Base-by-base conservation (phyloP, 306 rosid genomes). In the Arachis stenosperma region DNA sequence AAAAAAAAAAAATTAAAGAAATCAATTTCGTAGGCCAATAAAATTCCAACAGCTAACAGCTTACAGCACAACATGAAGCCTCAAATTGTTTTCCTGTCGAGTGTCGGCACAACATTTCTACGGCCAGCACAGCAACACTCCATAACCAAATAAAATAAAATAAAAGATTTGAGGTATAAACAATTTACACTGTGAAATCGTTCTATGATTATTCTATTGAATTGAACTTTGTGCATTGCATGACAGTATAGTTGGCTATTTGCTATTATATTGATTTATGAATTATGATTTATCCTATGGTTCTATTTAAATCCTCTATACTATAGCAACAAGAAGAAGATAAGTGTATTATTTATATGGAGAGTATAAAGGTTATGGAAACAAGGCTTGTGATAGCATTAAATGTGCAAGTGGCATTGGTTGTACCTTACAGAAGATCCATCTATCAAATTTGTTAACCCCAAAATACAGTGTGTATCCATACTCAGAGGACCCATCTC, bases 381-480 rank as follows among this genome's bases (percentile, higher is more conserved):
- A 42, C 80, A 81, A 6, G 27, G 64, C 84, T 61, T 73, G 86
- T 79, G 89, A 50, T 14, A 40, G 83, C 71, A 64, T 85, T 82
- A 70, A 82, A 61, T 76, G 64, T 48, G 55, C 48, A 54, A 22
- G 14, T 65, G 68, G 11, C 43, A 76, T 77, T 9, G 40, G 85
- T 61, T 83, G 83, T 77, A 75, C 81, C 69, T n/a, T 76, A 80
- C 73, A 9, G 36, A 66, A 74, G 64, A 43, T 52, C 37, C 69
- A 58, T 60, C 47, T 50, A 33, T 33, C 37, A 33, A 33, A 43
- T 9, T 77, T 61, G n/a, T 69, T 51, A 62, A 67, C 14, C 48
- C 61, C 9, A 79, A 57, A 57, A 50, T 80, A 78, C 88, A 84
- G 87, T 72, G 83, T 84, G 88, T 76, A 75, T 46, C 71, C 30